A percentile compares a stretch with the other conserved stretches of the same genome.
Evolutionary conservation across 208 protist species (phyloP).

Genomic region (Borovskyia barvae): DNA sequence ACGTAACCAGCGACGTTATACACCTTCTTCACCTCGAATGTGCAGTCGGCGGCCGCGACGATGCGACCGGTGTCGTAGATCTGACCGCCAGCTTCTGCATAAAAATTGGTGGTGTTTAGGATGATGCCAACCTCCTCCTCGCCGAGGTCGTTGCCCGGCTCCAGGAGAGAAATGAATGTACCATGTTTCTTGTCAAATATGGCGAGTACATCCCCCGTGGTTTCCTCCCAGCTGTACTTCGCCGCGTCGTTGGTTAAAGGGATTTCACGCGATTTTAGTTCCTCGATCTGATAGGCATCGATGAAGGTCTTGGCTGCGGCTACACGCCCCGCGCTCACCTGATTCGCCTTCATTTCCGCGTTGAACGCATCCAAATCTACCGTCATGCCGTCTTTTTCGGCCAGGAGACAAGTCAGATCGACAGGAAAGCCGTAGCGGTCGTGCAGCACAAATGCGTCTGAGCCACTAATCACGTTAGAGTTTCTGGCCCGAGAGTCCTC

Average conservation of each 20-base stretch:
- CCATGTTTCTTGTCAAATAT: constrained; percentile 86
- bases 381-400: constrained; percentile 91
- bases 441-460: constrained; percentile 93
- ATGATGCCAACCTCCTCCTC: constrained; percentile 90
- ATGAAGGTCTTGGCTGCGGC: constrained; percentile 85
- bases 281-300: constrained; percentile 81
- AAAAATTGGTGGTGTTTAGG: constrained; percentile 96
- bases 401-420: constrained; percentile 97
- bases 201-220: constrained; percentile 65
- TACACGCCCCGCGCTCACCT: constrained; percentile 56
- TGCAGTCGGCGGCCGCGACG: constrained; percentile 64
- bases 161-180: constrained; percentile 64
- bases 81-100: constrained; percentile 97
- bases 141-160: constrained; percentile 38
- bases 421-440: constrained; percentile 98
- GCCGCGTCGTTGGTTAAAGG: constrained; percentile 90
- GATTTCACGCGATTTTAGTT: constrained; percentile 74
- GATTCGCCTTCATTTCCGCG: constrained; percentile 78
- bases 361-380: constrained; percentile 90
- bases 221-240: constrained; percentile 95
- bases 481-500: constrained; percentile 59
- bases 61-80: constrained; percentile 94
- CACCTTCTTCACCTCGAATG: constrained; percentile 91
- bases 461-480: constrained; percentile 73
- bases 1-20: constrained; percentile 96